A percentile compares a stretch with the other conserved stretches of the same genome.
These are phyloP conservation scores for Blastocrithidia nonstop DNA, from an alignment of 208 protist species.

Conservation along the genomic window DNA sequence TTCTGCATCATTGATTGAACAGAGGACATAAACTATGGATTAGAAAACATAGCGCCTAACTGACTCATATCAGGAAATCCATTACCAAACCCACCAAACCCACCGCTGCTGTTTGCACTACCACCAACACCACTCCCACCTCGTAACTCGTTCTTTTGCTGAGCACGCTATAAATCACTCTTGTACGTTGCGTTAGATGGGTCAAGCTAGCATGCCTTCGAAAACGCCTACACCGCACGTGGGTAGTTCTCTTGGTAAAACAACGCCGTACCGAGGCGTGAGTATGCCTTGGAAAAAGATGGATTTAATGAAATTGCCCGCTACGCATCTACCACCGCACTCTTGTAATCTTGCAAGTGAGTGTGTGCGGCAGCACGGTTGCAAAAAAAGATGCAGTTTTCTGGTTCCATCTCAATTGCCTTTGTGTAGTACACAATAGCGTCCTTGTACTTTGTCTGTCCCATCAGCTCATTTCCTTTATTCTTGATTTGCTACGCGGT, in stretches of 20 bases:
- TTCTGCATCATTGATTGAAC: conserved; percentile 83
- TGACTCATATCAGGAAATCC: conserved; percentile 69
- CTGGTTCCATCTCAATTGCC: conserved; percentile 80
- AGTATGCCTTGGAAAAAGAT: conserved; percentile 84
- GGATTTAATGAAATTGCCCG: conserved; percentile 73
- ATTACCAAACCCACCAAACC: conserved; percentile 23
- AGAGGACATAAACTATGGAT: conserved; percentile 85
- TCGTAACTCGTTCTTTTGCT: conserved; percentile 70
- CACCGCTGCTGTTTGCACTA: conserved; percentile 13
- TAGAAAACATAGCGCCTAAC: conserved; percentile 75
- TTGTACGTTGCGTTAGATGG: conserved; percentile 85
- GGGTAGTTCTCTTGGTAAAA: conserved; percentile 83
- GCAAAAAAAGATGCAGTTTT: conserved; percentile 81
- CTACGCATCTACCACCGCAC: conserved; percentile 82
- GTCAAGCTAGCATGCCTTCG: conserved; percentile 83
- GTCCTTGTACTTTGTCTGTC: conserved; percentile 84
- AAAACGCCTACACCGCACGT: conserved; percentile 76
- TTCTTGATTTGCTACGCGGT: conserved; percentile 85
- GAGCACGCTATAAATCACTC: conserved; percentile 75
- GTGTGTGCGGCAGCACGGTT: conserved; percentile 87
- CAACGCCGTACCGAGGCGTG: conserved; percentile 72
- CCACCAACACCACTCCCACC: conserved; percentile 12
- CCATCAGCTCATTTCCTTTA: conserved; percentile 87
- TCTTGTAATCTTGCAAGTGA: conserved; percentile 82
- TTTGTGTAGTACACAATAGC: conserved; percentile 88